A percentile compares a stretch with the other conserved stretches of the same genome.
These are phyloP conservation scores for Annona squamosa DNA, from an alignment of 164 flowering plant genomes.

Conservation along the genomic window DNA sequence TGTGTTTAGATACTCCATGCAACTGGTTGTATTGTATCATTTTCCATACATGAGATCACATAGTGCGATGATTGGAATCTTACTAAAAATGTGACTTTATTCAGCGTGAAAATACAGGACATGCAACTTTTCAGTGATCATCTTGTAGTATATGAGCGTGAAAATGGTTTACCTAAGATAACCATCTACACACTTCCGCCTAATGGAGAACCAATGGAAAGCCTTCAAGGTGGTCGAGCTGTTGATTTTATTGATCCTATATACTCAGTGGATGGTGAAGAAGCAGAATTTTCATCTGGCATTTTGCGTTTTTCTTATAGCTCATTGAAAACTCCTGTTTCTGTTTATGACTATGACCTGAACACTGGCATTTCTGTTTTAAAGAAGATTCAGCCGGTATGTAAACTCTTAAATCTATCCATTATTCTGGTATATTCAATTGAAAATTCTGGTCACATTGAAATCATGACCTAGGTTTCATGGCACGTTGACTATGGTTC, in stretches of 20 bases:
- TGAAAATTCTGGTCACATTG: neutral
- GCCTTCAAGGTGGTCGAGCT: slow-evolving; percentile 51
- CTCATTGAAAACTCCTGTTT: slow-evolving; percentile 80
- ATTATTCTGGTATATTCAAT: neutral
- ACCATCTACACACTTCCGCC: slow-evolving; percentile 61
- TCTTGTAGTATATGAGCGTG: slow-evolving; percentile 67
- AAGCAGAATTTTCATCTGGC: slow-evolving; percentile 58
- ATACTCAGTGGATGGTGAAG: slow-evolving; percentile 49
- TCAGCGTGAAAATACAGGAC: slow-evolving; percentile 73
- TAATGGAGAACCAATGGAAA: slow-evolving; percentile 45
- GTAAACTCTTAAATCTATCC: slow-evolving; percentile 8
- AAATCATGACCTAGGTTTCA: neutral
- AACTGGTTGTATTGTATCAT: neutral
- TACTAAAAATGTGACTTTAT: slow-evolving; percentile 8
- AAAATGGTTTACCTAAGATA: slow-evolving; percentile 62
- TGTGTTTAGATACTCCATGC: neutral
- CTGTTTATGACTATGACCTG: slow-evolving; percentile 90
- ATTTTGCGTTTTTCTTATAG: slow-evolving; percentile 63
- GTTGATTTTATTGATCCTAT: slow-evolving; percentile 73
- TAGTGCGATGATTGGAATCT: slow-evolving; percentile 2
- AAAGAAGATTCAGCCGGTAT: slow-evolving; percentile 67
- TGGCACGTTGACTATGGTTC: neutral
- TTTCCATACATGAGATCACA: neutral
- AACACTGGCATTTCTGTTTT: slow-evolving; percentile 55
- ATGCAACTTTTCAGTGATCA: slow-evolving; percentile 56